Evolutionary conservation across 495 filamentous ascomycete species (phyloP).

Genomic region (Lichina pygmaea): DNA sequence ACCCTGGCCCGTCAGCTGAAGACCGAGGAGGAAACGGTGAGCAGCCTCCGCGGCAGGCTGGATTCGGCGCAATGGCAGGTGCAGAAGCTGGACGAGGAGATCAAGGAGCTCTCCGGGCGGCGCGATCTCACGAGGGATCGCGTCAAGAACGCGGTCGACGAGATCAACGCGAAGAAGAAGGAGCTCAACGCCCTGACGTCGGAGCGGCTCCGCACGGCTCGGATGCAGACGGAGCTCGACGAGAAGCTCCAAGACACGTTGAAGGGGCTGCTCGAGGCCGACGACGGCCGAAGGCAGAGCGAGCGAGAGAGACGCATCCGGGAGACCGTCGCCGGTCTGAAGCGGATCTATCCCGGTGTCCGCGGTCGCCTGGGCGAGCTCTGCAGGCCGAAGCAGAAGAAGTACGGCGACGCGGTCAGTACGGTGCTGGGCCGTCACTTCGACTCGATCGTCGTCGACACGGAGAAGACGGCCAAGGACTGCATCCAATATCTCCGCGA

Average conservation of each 20-base stretch:
- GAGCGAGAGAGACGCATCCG: conserved; percentile 51
- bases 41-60: conserved; percentile 63
- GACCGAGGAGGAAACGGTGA: conserved; percentile 71
- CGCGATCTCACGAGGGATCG: conserved; percentile 27
- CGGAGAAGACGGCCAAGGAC: conserved; percentile 75
- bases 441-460: conserved; percentile 88
- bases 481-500: conserved; percentile 88
- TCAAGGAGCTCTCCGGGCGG: conserved; percentile 38
- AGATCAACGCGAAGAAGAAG: conserved; percentile 77
- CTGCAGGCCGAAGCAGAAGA: conserved; percentile 88
- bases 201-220: conserved; percentile 50
- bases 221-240: conserved; percentile 64
- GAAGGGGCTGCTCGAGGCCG: conserved; percentile 52
- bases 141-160: conserved; percentile 37
- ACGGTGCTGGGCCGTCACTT: conserved; percentile 82
- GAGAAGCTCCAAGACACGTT: conserved; percentile 68
- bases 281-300: conserved; percentile 57
- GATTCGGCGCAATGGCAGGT: conserved; percentile 47
- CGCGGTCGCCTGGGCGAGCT: conserved; percentile 74
- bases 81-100: conserved; percentile 45
- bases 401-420: conserved; percentile 75
- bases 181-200: conserved; percentile 64
- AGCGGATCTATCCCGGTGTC: conserved; percentile 77
- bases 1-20: conserved; percentile 61
- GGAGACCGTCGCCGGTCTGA: conserved; percentile 60